These are phyloP conservation scores for Komagataella mondaviorum DNA, from an alignment of 805 yeast species.

Conservation along the genomic window DNA sequence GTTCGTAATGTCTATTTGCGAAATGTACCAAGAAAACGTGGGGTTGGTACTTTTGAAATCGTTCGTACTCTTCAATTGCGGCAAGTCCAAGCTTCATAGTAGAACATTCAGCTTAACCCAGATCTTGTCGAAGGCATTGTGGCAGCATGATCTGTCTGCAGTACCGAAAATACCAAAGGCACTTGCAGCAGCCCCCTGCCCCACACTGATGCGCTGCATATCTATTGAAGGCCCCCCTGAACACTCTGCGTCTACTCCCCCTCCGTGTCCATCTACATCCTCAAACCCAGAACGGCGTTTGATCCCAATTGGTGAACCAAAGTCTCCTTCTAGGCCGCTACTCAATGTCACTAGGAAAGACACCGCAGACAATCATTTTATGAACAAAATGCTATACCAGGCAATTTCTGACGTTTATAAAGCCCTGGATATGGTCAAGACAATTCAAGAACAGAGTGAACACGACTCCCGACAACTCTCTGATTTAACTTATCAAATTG, in stretches of 20 bases:
- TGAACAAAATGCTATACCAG: not conserved
- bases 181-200: too few relatives aligned
- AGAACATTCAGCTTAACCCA: not conserved
- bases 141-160: not conserved
- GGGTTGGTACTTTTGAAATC: not conserved
- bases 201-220: not conserved
- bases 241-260: not conserved
- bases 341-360: not conserved
- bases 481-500: not conserved
- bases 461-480: not conserved
- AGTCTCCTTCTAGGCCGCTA: not conserved
- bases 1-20: not conserved
- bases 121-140: not conserved
- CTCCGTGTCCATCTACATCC: not conserved
- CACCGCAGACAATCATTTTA: not conserved
- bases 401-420: not conserved
- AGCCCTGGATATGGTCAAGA: not conserved
- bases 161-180: not conserved
- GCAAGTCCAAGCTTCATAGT: not conserved
- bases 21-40: not conserved
- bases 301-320: not conserved
- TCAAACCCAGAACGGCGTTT: not conserved
- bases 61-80: not conserved
- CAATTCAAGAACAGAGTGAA: not conserved
- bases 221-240: not conserved